phyloP scores from a whole-genome alignment of 768 basidiomycete species.

The Termitomyces sp. region DNA sequence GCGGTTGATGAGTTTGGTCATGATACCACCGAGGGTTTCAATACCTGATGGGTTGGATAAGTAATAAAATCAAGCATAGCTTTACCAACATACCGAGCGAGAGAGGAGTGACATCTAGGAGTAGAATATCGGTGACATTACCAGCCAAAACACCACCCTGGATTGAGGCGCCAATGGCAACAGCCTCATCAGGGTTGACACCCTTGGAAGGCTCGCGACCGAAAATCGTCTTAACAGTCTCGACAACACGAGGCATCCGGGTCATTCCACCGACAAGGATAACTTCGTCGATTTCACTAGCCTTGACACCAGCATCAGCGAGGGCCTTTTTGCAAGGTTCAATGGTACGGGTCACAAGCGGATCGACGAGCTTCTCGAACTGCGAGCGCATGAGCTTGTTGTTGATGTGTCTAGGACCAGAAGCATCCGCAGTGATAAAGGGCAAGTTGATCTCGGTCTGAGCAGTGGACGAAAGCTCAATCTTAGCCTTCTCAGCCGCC shows the following conservation, averaged over 20 bases:
- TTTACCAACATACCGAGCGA: slow-evolving; percentile 68
- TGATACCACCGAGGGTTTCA: slow-evolving; percentile 98
- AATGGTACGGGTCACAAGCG: slow-evolving; percentile 82
- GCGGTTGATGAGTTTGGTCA: slow-evolving; percentile 97
- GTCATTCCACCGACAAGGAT: slow-evolving; percentile 99
- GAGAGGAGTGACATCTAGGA: slow-evolving; percentile 93
- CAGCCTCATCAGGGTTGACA: slow-evolving; percentile 99
- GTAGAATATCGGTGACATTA: slow-evolving; percentile 91
- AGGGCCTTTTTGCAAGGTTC: slow-evolving; percentile 98
- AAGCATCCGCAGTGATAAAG: slow-evolving; percentile 95
- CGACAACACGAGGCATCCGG: slow-evolving; percentile 93
- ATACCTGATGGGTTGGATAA: slow-evolving; percentile 43
- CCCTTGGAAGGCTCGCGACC: slow-evolving; percentile 97
- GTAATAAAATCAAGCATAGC: neutral
- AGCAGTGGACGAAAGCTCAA: slow-evolving; percentile 89
- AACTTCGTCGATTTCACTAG: slow-evolving; percentile 91
- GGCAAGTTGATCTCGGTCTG: slow-evolving; percentile 98
- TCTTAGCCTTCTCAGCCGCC: slow-evolving; percentile 99
- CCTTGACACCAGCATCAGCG: slow-evolving; percentile 87
- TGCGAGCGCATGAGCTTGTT: slow-evolving; percentile 79
- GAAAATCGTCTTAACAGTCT: slow-evolving; percentile 91
- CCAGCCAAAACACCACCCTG: slow-evolving; percentile 98
- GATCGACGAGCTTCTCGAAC: slow-evolving; percentile 81
- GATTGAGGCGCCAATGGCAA: slow-evolving; percentile 96
- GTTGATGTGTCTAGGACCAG: slow-evolving; percentile 98